These are phyloP conservation scores for Teunomyces funiuensis DNA, from an alignment of 805 yeast genomes.

Conservation along the genomic window DNA sequence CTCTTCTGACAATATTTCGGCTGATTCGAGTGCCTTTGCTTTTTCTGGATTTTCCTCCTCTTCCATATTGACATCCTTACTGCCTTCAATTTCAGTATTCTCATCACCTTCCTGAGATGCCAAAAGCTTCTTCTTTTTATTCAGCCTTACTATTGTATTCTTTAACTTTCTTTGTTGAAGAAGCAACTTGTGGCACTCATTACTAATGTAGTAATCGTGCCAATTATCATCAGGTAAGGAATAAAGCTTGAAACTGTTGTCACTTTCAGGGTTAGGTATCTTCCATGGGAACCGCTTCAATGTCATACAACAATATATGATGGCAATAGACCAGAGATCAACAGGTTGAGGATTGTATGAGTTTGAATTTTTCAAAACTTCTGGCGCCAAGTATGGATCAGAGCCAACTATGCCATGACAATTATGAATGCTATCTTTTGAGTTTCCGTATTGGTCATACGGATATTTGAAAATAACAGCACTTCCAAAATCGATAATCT, in stretches of 20 bases:
- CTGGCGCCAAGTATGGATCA: conserved; percentile 87
- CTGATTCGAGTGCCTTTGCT: not conserved
- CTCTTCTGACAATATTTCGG: conserved; percentile 32
- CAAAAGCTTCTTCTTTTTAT: conserved; percentile 36
- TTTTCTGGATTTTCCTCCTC: conserved; percentile 9
- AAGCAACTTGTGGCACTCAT: conserved; percentile 66
- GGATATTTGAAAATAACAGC: conserved; percentile 84
- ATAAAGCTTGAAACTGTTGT: conserved; percentile 68
- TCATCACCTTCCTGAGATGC: conserved; percentile 9
- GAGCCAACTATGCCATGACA: conserved; percentile 78
- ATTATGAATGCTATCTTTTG: conserved; percentile 23
- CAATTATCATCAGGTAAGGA: conserved; percentile 68
- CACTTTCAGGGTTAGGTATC: conserved; percentile 59
- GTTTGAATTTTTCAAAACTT: conserved; percentile 54
- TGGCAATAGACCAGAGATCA: conserved; percentile 84
- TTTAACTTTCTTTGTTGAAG: conserved; percentile 60
- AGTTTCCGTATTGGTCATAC: conserved; percentile 39
- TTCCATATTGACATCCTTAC: conserved; percentile 11
- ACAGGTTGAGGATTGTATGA: conserved; percentile 75
- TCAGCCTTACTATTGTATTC: conserved; percentile 41
- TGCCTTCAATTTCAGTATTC: conserved; percentile 7
- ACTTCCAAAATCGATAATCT: conserved; percentile 80
- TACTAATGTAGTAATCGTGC: conserved; percentile 73
- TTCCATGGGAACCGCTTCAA: conserved; percentile 87
- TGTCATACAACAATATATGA: conserved; percentile 85